These are phyloP conservation scores for Candida silvicultrix DNA, from an alignment of 805 yeast genomes.

Conservation along the genomic window DNA sequence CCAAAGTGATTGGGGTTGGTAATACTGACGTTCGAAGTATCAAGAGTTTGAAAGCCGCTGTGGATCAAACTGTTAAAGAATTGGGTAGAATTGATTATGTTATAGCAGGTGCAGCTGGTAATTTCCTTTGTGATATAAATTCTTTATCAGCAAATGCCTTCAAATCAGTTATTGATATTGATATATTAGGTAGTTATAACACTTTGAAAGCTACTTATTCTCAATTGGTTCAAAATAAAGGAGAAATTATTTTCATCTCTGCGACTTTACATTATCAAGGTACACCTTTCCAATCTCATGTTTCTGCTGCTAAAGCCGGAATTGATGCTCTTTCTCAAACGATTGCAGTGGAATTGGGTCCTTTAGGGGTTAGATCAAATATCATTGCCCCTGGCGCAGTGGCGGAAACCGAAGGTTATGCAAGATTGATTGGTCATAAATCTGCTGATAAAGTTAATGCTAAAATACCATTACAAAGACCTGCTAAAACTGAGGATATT, in stretches of 20 bases:
- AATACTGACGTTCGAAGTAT: constrained; percentile 75
- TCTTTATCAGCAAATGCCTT: constrained; percentile 81
- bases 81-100: constrained; percentile 82
- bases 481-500: constrained; percentile 70
- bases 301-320: constrained; percentile 95
- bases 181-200: constrained; percentile 82
- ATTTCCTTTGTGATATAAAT: constrained; percentile 76
- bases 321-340: constrained; percentile 82
- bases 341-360: constrained; percentile 87
- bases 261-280: constrained; percentile 91
- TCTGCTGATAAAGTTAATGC: constrained; percentile 33
- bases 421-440: constrained; percentile 45
- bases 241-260: constrained; percentile 70
- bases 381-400: constrained; percentile 92
- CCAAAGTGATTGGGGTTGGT: constrained; percentile 66
- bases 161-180: constrained; percentile 81
- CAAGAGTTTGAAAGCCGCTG: constrained; percentile 55
- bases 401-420: constrained; percentile 79
- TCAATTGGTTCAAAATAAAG: constrained; percentile 59
- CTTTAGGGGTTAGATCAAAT: constrained; percentile 77
- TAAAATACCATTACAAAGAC: constrained; percentile 51
- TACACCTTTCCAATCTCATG: constrained; percentile 83
- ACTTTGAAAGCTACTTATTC: constrained; percentile 78
- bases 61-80: constrained; percentile 50
- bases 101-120: constrained; percentile 96